Percentiles rank a stretch among this genome's conserved stretches.
Evolutionary conservation across 176 grass and related monocot species (phyloP).

Genomic region (Oropetium thomaeum): DNA sequence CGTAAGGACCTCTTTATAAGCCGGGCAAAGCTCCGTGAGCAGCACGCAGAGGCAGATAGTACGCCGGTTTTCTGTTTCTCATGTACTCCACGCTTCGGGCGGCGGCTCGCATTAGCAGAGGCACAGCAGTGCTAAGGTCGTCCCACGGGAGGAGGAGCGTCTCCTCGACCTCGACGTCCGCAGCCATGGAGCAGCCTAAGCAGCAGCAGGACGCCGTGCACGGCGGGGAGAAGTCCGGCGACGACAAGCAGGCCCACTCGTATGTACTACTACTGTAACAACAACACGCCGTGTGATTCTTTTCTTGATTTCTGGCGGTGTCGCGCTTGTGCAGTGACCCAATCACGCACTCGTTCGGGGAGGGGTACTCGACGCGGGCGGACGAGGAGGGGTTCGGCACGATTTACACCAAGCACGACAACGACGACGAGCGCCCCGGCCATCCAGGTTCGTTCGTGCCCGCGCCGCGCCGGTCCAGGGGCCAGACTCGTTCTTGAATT

Average conservation of each 20-base stretch:
- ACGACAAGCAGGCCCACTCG: constrained; percentile 7
- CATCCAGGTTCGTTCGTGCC: constrained; percentile 39
- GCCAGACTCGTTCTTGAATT: accelerated
- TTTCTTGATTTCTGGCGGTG: neutral
- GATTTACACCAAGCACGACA: constrained; percentile 36
- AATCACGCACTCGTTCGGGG: constrained; percentile 75
- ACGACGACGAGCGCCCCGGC: neutral
- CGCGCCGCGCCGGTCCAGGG: neutral
- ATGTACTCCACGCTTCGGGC: constrained; percentile 35
- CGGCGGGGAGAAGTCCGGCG: neutral
- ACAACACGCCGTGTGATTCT: no score
- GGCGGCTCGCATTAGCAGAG: neutral
- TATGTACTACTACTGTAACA: neutral
- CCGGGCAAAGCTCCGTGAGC: neutral
- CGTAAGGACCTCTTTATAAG: no score
- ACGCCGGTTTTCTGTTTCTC: neutral
- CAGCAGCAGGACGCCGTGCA: neutral
- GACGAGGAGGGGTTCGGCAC: constrained; percentile 83
- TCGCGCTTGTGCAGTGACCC: constrained; percentile 29
- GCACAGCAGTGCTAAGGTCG: constrained; percentile 21
- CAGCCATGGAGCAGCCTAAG: constrained; percentile 41
- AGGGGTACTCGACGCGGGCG: constrained; percentile 59
- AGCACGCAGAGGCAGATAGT: neutral
- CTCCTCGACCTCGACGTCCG: constrained; percentile 5
- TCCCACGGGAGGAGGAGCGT: constrained; percentile 11